Evolutionary conservation across 2,329 filamentous ascomycete genomes (phyloP).

Genomic region (Fulvia fulva): DNA sequence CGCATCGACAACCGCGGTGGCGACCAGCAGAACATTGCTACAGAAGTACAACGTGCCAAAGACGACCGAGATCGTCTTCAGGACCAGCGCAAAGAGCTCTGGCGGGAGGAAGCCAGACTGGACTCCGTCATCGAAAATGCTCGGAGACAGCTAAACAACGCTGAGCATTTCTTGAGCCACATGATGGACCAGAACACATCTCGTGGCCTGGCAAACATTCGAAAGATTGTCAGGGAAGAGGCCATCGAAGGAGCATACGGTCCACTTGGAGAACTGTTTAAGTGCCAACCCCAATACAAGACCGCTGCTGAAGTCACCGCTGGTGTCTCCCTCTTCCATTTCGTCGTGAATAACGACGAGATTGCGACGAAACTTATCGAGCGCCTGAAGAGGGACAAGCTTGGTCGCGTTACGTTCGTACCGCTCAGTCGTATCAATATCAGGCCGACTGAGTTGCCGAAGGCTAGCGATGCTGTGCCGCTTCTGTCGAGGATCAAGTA

Average conservation of each 20-base stretch:
- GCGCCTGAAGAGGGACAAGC: slow-evolving; percentile 70
- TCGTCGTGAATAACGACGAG: slow-evolving; percentile 86
- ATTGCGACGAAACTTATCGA: slow-evolving; percentile 81
- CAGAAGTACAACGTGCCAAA: slow-evolving; percentile 71
- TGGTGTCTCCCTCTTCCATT: slow-evolving; percentile 89
- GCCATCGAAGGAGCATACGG: slow-evolving; percentile 86
- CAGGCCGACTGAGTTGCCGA: slow-evolving; percentile 70
- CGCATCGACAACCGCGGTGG: slow-evolving; percentile 75
- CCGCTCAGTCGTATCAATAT: slow-evolving; percentile 78
- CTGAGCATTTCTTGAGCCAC: slow-evolving; percentile 72
- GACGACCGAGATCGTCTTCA: slow-evolving; percentile 73
- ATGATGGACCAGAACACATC: slow-evolving; percentile 89
- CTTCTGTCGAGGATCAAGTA: slow-evolving; percentile 81
- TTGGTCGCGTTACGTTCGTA: slow-evolving; percentile 90
- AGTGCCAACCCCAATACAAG: slow-evolving; percentile 78
- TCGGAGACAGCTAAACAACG: slow-evolving; percentile 69
- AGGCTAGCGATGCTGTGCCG: slow-evolving; percentile 80
- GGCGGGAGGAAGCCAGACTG: slow-evolving; percentile 84
- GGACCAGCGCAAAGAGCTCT: slow-evolving; percentile 82
- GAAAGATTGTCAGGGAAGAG: slow-evolving; percentile 73
- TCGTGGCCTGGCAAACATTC: slow-evolving; percentile 79
- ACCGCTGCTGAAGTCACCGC: slow-evolving; percentile 90
- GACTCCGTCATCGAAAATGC: slow-evolving; percentile 72
- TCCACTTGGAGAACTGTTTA: slow-evolving; percentile 86
- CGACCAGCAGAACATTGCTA: slow-evolving; percentile 66